These are phyloP conservation scores for Ceratocystis variospora DNA, from an alignment of 2,329 filamentous ascomycete species.

Conservation along the genomic window DNA sequence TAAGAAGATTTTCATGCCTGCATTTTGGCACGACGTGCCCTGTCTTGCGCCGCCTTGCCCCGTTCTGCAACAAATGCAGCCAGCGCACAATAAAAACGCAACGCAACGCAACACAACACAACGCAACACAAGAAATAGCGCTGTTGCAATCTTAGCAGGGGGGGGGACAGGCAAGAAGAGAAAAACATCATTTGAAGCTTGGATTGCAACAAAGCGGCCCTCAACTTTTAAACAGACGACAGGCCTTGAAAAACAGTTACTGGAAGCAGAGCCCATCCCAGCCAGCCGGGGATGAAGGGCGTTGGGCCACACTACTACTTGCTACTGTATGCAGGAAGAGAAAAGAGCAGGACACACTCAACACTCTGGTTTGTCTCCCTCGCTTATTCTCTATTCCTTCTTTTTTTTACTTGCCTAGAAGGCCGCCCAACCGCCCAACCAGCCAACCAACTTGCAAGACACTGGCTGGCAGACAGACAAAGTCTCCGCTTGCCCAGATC, in stretches of 20 bases:
- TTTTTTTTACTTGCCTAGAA: background rate
- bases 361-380: background rate
- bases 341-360: background rate
- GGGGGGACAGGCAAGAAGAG: background rate
- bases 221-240: slow-evolving; percentile 6
- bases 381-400: background rate
- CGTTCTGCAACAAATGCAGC: background rate
- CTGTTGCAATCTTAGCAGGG: background rate
- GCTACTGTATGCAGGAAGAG: background rate
- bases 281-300: background rate
- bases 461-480: background rate
- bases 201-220: background rate
- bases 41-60: too few relatives aligned
- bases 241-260: background rate
- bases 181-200: background rate
- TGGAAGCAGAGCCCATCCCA: background rate
- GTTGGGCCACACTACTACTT: background rate
- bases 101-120: background rate
- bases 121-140: background rate
- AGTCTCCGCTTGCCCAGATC: background rate
- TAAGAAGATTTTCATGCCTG: background rate
- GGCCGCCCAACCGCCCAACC: background rate
- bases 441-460: background rate
- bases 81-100: background rate
- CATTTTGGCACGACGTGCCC: background rate